Evolutionary conservation across 805 yeast genomes (phyloP), one percentile per base, ranked within the genome.

Genomic region (Schwanniomyces vanrijiae): DNA sequence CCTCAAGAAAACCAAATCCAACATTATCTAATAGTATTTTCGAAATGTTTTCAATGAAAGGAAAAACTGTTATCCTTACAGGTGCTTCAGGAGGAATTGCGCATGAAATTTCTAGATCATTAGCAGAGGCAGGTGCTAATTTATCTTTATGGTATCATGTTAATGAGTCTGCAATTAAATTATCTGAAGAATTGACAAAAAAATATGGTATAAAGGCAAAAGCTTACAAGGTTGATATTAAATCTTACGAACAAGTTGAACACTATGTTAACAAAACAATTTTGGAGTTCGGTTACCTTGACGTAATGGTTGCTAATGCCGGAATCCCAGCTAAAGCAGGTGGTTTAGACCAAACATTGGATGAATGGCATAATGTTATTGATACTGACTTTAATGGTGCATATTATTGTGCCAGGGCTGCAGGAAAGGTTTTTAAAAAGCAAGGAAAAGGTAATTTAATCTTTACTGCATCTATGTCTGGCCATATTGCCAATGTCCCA

Each of bases 391-490:
- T 65, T 19, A 59, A 65, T 46, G 66, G 66, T 11, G 61, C 59
- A 13, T 64, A 60, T 50, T 63, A 64, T 54, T 64, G 69, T 47
- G 63, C 69, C 39, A 60, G 59, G 49, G 57, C 59, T n/a, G 65
- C 60, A n/a, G 69, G 69, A 2, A 51, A 54, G 33, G 50, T 59
- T 9, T 65, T 65, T 52, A 51, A 57, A 45, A 43, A 57, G 38
- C 56, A 61, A 40, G 59, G 61, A 22, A 59, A 60, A 50, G 72
- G 72, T 13, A 63, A 68, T 21, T 61, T 64, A 51, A 65, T 68
- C 47, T 56, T 66, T 54, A 68, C 73, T 20, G 71, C 71, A 2
- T 67, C 72, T 20, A 68, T 68, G 73, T 64, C 70, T 5, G 73
- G 71, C 6, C 69, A 66, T 58, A 68, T 68, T 43, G 73, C 60